Evolutionary conservation across 164 flowering plant genomes (phyloP).

Genomic region (Umbilicus rupestris): DNA sequence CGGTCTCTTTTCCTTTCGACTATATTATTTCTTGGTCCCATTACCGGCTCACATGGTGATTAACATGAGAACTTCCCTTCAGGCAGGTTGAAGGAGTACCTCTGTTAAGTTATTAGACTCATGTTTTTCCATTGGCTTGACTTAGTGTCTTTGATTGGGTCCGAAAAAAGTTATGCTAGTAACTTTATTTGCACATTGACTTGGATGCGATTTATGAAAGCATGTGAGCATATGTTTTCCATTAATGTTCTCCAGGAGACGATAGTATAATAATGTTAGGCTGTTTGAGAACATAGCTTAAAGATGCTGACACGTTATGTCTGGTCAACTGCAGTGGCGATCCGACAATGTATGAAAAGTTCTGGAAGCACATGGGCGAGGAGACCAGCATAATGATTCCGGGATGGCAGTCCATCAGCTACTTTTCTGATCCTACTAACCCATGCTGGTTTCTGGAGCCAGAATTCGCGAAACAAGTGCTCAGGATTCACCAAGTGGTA

Average conservation of each 20-base stretch:
- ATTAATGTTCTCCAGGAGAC: conserved; percentile 8
- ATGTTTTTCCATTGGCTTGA: neutral
- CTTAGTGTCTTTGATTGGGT: neutral
- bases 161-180: neutral
- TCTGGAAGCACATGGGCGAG: conserved; percentile 32
- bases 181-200: neutral
- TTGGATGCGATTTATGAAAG: conserved; percentile 1
- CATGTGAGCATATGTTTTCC: neutral
- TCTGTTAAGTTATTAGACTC: neutral
- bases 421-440: conserved; percentile 19
- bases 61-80: neutral
- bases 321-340: conserved; percentile 26
- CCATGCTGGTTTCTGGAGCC: conserved; percentile 37
- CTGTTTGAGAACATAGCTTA: conserved; percentile 9
- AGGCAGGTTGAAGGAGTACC: neutral
- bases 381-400: conserved; percentile 24
- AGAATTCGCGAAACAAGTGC: conserved; percentile 24
- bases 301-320: conserved; percentile 1
- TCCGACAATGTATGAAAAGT: conserved; percentile 27
- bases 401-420: conserved; percentile 31
- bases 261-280: neutral
- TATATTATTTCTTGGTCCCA: neutral
- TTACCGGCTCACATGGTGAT: neutral
- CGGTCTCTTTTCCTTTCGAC: neutral
- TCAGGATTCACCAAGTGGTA: conserved; percentile 24